These are phyloP conservation scores for Kuraishia piskuri DNA, from an alignment of 805 yeast species.

Conservation along the genomic window DNA sequence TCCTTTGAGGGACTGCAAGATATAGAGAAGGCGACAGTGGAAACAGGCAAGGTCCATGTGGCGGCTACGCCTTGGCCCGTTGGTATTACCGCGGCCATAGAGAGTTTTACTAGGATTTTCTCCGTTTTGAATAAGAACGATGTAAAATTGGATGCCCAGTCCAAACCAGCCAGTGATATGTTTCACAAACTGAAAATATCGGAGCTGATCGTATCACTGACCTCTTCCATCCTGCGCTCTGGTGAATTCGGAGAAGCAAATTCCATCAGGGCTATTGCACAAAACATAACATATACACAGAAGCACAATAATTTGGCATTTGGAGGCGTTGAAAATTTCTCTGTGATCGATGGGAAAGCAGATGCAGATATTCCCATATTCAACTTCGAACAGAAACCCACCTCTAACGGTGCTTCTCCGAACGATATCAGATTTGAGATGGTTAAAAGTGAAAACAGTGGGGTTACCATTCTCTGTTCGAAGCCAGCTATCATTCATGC, in stretches of 20 bases:
- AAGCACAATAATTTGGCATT: slow-evolving; percentile 30
- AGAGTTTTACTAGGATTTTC: slow-evolving; percentile 21
- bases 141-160: slow-evolving; percentile 10
- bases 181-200: slow-evolving; percentile 31
- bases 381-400: slow-evolving; percentile 19
- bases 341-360: slow-evolving; percentile 15
- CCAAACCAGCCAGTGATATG: slow-evolving; percentile 7
- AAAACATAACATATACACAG: slow-evolving; percentile 31
- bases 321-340: slow-evolving; percentile 38
- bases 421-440: slow-evolving; percentile 50
- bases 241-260: slow-evolving; percentile 34
- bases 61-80: slow-evolving; percentile 37
- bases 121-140: slow-evolving; percentile 3
- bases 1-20: slow-evolving; percentile 39
- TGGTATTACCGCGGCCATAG: slow-evolving; percentile 25
- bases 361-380: slow-evolving; percentile 12
- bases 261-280: slow-evolving; percentile 17
- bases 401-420: slow-evolving; percentile 10
- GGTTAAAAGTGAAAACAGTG: slow-evolving; percentile 16
- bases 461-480: slow-evolving; percentile 33
- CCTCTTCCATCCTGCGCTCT: slow-evolving; percentile 31
- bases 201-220: slow-evolving; percentile 30
- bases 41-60: slow-evolving; percentile 29
- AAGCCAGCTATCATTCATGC: slow-evolving; percentile 26
- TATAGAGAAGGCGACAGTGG: slow-evolving; percentile 26